Evolutionary conservation across 1,284 basidiomycete species (phyloP).

Genomic region (Microbotryum saponariae): DNA sequence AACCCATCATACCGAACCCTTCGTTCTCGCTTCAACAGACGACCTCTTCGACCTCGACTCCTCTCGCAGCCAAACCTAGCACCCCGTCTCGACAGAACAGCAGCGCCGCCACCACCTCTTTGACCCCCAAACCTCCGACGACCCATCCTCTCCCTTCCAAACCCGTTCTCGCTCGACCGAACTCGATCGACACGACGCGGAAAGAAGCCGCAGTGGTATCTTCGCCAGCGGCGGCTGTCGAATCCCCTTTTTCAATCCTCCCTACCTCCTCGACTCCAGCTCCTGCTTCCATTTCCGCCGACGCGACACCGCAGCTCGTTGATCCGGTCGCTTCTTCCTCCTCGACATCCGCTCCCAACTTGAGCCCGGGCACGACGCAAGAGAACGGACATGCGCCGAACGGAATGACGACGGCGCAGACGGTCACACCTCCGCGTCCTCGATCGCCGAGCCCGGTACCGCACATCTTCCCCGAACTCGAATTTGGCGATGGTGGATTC

Average conservation of each 20-base stretch:
- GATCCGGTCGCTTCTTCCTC: slow-evolving; percentile 2
- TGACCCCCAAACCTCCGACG: slow-evolving; percentile 13
- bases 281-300: neutral
- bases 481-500: slow-evolving; percentile 27
- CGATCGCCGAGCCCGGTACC: neutral
- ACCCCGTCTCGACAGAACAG: neutral
- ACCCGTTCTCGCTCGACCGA: slow-evolving; percentile 18
- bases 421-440: neutral
- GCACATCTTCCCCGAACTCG: slow-evolving; percentile 23
- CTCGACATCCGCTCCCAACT: slow-evolving; percentile 10
- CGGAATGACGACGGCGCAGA: neutral
- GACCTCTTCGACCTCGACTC: slow-evolving; percentile 17
- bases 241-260: too few species aligned
- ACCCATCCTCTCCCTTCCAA: slow-evolving; percentile 12
- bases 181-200: neutral
- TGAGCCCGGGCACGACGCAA: neutral
- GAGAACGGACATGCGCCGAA: neutral
- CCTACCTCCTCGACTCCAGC: neutral
- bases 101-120: slow-evolving; percentile 4
- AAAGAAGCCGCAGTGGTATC: too few species aligned
- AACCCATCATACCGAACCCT: slow-evolving; percentile 25
- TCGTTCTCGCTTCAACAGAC: slow-evolving; percentile 20
- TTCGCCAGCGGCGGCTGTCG: too few species aligned
- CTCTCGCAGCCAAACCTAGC: slow-evolving; percentile 18
- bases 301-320: neutral